Evolutionary conservation across 2,329 filamentous ascomycete genomes (phyloP).

Genomic region (Aspergillus alliaceus): DNA sequence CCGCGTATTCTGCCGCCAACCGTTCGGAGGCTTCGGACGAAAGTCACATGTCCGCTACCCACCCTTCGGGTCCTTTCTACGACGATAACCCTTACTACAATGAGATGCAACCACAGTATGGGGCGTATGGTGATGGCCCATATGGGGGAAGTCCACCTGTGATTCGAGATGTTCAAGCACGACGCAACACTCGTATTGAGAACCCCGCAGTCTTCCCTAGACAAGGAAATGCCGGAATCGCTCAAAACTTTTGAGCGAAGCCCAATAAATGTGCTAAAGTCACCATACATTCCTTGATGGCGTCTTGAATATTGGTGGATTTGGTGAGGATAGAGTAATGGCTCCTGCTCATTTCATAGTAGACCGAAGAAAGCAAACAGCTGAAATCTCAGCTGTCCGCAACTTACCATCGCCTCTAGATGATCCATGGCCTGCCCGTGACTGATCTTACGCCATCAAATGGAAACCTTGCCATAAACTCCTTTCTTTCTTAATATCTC

Average conservation of each 20-base stretch:
- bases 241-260: slow-evolving; percentile 80
- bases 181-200: slow-evolving; percentile 93
- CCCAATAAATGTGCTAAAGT: neutral
- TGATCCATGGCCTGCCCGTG: neutral
- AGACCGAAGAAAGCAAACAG: neutral
- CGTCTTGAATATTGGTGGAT: neutral
- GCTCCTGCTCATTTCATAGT: neutral
- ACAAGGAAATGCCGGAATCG: slow-evolving; percentile 86
- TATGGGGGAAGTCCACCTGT: slow-evolving; percentile 67
- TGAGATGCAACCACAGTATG: slow-evolving; percentile 43
- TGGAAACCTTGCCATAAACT: neutral
- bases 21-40: slow-evolving; percentile 67
- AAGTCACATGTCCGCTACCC: slow-evolving; percentile 47
- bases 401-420: neutral
- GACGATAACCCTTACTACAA: slow-evolving; percentile 58
- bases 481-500: neutral
- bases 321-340: neutral
- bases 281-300: neutral
- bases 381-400: neutral
- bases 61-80: slow-evolving; percentile 53
- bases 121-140: slow-evolving; percentile 56
- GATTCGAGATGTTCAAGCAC: slow-evolving; percentile 87
- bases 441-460: neutral
- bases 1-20: slow-evolving; percentile 82
- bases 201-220: slow-evolving; percentile 85